These are phyloP conservation scores for Lactarius indigo DNA, from an alignment of 768 basidiomycete species.

Conservation along the genomic window DNA sequence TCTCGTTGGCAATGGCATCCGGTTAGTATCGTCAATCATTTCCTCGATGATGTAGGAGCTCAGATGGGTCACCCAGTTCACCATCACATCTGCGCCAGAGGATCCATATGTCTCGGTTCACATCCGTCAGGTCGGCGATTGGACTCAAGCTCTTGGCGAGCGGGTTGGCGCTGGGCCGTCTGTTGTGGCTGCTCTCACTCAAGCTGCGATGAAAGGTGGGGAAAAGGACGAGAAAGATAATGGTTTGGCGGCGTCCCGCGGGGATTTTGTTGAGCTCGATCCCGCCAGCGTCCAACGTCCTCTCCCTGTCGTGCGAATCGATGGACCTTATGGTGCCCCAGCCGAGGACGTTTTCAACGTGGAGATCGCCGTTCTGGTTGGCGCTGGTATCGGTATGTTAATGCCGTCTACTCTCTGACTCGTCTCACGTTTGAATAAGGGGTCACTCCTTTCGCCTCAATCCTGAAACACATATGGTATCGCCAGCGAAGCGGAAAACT, in stretches of 20 bases:
- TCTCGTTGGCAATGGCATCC: constrained; percentile 91
- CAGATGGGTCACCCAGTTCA: constrained; percentile 54
- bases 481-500: constrained; percentile 74
- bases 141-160: constrained; percentile 77
- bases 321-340: constrained; percentile 92
- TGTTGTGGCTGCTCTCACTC: constrained; percentile 74
- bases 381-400: constrained; percentile 80
- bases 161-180: constrained; percentile 79
- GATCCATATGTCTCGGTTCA: constrained; percentile 91
- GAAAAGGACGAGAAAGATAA: constrained; percentile 53
- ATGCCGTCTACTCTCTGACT: constrained; percentile 3
- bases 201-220: constrained; percentile 69
- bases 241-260: constrained; percentile 48
- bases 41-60: neutral
- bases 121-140: constrained; percentile 92
- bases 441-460: constrained; percentile 93
- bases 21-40: constrained; percentile 47
- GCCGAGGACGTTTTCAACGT: constrained; percentile 86
- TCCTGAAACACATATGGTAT: constrained; percentile 96
- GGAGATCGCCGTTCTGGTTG: constrained; percentile 88
- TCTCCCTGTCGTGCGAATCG: constrained; percentile 72
- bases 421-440: constrained; percentile 37
- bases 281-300: constrained; percentile 42
- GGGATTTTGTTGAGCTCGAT: constrained; percentile 80
- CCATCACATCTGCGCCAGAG: constrained; percentile 92